A percentile compares a stretch with the other conserved stretches of the same genome.
Conservation (phyloP, 2,329 filamentous ascomycete species). For the Talaromyces islandicus region DNA sequence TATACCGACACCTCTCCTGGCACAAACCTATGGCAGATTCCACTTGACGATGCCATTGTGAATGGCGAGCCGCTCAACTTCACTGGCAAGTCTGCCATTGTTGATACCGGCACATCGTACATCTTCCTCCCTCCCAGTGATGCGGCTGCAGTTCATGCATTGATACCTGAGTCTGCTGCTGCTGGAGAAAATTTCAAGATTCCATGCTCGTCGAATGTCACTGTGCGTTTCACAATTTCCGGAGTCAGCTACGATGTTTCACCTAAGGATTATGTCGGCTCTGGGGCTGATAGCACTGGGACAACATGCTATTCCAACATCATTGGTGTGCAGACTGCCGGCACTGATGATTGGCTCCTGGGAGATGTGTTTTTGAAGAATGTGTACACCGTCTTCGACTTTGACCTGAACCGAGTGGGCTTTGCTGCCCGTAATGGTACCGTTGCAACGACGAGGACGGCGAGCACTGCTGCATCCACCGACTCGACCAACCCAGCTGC, state of each 20-base stretch:
- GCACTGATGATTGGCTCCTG: constrained; percentile 63
- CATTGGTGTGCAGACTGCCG: constrained; percentile 63
- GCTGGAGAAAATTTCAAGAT: constrained; percentile 61
- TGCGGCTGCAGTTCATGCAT: constrained; percentile 60
- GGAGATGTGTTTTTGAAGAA: constrained; percentile 86
- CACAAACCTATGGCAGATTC: constrained; percentile 65
- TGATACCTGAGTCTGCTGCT: constrained; percentile 57
- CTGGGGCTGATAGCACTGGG: constrained; percentile 17
- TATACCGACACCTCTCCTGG: constrained; percentile 54
- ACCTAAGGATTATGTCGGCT: constrained; percentile 63
- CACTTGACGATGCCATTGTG: constrained; percentile 59
- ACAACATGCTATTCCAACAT: constrained; percentile 61
- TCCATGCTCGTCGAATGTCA: constrained; percentile 62
- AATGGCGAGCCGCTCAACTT: constrained; percentile 55
- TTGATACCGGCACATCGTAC: constrained; percentile 80
- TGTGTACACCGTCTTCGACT: constrained; percentile 80
- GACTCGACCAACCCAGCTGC: not conserved
- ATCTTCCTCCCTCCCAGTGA: constrained; percentile 65
- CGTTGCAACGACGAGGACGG: not conserved
- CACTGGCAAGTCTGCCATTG: constrained; percentile 56
- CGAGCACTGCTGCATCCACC: not conserved
- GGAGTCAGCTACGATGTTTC: constrained; percentile 62
- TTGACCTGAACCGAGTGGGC: constrained; percentile 47
- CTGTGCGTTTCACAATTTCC: constrained; percentile 62
- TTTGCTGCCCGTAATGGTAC: constrained; percentile 19